phyloP scores from a whole-genome alignment of 139 green algal genomes.

The Auxenochlorella pyrenoidosa region DNA sequence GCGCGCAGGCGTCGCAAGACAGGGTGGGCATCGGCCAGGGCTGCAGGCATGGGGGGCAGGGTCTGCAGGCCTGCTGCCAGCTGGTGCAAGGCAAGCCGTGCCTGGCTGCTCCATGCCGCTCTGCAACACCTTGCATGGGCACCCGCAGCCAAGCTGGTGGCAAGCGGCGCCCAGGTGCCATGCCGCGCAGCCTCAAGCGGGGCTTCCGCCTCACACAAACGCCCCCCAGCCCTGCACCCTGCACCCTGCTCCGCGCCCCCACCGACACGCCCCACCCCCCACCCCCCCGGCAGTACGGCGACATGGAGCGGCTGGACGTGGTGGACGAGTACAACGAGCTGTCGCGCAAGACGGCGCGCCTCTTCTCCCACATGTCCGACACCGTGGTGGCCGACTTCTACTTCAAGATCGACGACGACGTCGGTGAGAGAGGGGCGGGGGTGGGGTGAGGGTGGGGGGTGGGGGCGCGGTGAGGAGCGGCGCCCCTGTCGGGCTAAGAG shows the following conservation, averaged over 20 bases:
- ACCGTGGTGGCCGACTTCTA: slow-evolving; percentile 76
- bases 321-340: slow-evolving; percentile 51
- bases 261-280: too few species aligned
- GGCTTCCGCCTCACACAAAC: too few species aligned
- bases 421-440: slow-evolving; percentile 27
- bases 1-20: not conserved
- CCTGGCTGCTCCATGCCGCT: not conserved
- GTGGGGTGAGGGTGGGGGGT: not conserved
- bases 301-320: slow-evolving; percentile 35
- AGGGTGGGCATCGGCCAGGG: not conserved
- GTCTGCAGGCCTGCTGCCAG: not conserved
- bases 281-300: slow-evolving; percentile 18
- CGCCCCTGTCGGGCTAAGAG: too few species aligned
- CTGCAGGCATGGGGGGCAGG: too few species aligned
- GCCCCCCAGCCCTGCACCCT: too few species aligned
- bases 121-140: not conserved
- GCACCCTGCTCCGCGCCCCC: too few species aligned
- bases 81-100: not conserved
- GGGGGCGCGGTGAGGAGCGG: too few species aligned
- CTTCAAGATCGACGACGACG: slow-evolving; percentile 76
- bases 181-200: too few species aligned
- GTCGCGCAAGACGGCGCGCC: slow-evolving; percentile 64
- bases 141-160: not conserved
- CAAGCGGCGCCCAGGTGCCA: too few species aligned
- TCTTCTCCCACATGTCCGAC: slow-evolving; percentile 53